Percentiles rank a stretch among this genome's conserved stretches.
These are phyloP conservation scores for Breynia disticha DNA, from an alignment of 441 rosid genomes.

Conservation along the genomic window DNA sequence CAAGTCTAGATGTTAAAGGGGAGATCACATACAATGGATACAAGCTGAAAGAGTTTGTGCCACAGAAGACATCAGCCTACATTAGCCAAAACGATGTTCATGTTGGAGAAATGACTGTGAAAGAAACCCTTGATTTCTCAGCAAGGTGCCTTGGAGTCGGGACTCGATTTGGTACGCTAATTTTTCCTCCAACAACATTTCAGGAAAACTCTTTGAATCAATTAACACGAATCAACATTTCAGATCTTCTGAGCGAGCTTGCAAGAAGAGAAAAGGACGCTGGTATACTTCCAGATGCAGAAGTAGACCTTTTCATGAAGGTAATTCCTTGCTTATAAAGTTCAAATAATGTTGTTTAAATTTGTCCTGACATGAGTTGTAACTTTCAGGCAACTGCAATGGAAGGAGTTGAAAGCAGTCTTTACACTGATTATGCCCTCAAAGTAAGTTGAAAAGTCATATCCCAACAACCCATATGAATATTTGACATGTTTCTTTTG, in stretches of 20 bases:
- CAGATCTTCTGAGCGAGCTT: slow-evolving; percentile 20
- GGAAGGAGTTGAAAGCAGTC: slow-evolving; percentile 51
- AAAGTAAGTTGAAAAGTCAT: slow-evolving; percentile 21
- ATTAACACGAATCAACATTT: neutral
- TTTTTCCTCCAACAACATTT: no score
- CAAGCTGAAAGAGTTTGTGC: slow-evolving; percentile 19
- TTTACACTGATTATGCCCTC: slow-evolving; percentile 57
- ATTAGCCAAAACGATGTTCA: slow-evolving; percentile 28
- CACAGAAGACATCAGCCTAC: slow-evolving; percentile 23
- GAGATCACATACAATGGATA: slow-evolving; percentile 21
- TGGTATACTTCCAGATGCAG: slow-evolving; percentile 22
- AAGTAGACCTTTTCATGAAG: slow-evolving; percentile 31
- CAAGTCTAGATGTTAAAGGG: slow-evolving; percentile 37
- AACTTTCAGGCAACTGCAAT: slow-evolving; percentile 45
- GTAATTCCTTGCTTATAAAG: slow-evolving; percentile 4
- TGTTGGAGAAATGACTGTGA: slow-evolving; percentile 21
- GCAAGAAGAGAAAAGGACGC: slow-evolving; percentile 25
- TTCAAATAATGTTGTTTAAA: neutral
- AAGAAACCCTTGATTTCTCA: slow-evolving; percentile 23
- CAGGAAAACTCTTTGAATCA: no score
- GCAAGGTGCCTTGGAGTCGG: slow-evolving; percentile 28
- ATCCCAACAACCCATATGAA: no score
- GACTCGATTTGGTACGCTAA: slow-evolving; percentile 17
- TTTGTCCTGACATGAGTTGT: neutral
- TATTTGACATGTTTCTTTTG: no score